phyloP scores from a whole-genome alignment of 306 rosid genomes.

The Medicago lupulina region DNA sequence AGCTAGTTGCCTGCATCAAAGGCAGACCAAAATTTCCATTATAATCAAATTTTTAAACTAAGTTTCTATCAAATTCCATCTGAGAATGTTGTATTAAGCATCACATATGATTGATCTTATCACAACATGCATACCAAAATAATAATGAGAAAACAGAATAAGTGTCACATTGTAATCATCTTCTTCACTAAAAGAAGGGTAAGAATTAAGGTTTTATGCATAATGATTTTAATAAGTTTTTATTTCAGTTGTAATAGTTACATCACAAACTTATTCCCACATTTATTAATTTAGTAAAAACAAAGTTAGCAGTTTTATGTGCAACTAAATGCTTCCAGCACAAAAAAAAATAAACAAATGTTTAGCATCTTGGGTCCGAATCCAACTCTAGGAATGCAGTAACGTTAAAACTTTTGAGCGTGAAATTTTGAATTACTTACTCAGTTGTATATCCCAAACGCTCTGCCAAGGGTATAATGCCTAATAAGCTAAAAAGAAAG shows the following conservation, averaged over 20 bases:
- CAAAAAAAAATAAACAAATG: too few relatives aligned
- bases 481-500: slow-evolving; percentile 68
- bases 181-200: not conserved
- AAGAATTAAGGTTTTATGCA: not conserved
- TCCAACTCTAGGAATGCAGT: not conserved
- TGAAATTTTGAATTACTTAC: slow-evolving; percentile 44
- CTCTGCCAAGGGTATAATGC: slow-evolving; percentile 76
- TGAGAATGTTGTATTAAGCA: not conserved
- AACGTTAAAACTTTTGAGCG: not conserved
- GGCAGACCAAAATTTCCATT: not conserved
- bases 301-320: not conserved
- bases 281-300: not conserved
- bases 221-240: too few relatives aligned
- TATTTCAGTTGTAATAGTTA: not conserved
- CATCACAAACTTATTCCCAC: not conserved
- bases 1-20: slow-evolving; percentile 40
- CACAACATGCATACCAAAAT: slow-evolving; percentile 1
- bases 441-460: slow-evolving; percentile 81
- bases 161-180: not conserved
- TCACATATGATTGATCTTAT: slow-evolving; percentile 3
- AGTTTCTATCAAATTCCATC: not conserved
- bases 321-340: too few relatives aligned
- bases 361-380: too few relatives aligned
- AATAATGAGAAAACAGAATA: not conserved
- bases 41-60: slow-evolving; percentile 3